Conservation (phyloP, 176 grass and related monocot genomes). For the Musa itinerans region DNA sequence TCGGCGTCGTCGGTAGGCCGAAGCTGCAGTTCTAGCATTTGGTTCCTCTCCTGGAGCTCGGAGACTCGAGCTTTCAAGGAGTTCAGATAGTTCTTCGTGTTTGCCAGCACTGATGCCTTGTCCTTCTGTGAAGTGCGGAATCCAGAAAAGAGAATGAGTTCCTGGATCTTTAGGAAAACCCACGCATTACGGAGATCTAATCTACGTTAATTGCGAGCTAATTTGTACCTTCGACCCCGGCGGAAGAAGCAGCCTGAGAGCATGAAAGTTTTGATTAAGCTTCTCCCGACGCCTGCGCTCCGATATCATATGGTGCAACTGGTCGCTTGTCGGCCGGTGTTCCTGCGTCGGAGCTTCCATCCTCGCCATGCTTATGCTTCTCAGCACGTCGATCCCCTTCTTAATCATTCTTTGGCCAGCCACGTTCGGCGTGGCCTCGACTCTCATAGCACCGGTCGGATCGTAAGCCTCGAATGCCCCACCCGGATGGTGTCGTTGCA, state of each 20-base stretch:
- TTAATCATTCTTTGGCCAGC: constrained; percentile 8
- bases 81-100: constrained; percentile 51
- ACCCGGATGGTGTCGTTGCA: not conserved
- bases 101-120: constrained; percentile 75
- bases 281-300: constrained; percentile 82
- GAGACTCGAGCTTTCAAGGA: constrained; percentile 38
- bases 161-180: no score
- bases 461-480: not conserved
- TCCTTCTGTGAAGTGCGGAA: constrained; percentile 40
- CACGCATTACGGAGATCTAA: no score
- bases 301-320: constrained; percentile 82
- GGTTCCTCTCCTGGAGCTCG: constrained; percentile 74
- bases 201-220: no score
- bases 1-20: not conserved
- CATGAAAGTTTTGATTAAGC: constrained; percentile 82
- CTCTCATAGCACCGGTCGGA: not conserved
- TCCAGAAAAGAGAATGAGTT: no score
- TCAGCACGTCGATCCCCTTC: not conserved
- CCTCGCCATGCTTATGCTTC: not conserved
- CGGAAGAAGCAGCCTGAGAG: constrained; percentile 61
- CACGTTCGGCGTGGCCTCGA: not conserved
- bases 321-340: constrained; percentile 22
- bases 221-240: constrained; percentile 44
- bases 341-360: not conserved
- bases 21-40: constrained; percentile 30